Evolutionary conservation across 495 filamentous ascomycete genomes (phyloP).

Genomic region (Xylaria curta): DNA sequence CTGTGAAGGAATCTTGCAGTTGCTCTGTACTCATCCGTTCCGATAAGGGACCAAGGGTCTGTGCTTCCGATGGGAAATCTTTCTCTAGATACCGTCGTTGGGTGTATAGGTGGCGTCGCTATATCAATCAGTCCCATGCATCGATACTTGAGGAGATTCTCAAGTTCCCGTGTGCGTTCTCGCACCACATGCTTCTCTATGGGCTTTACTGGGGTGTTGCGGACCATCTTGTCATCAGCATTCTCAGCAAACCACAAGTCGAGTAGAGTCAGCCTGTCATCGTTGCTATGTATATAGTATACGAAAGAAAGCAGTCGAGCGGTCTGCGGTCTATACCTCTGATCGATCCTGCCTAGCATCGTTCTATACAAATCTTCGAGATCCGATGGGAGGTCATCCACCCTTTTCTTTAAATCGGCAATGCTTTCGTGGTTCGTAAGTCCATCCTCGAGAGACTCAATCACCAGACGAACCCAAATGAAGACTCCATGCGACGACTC

Average conservation of each 20-base stretch:
- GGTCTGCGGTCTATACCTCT: not conserved
- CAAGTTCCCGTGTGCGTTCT: not conserved
- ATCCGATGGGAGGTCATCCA: not conserved
- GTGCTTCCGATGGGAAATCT: not conserved
- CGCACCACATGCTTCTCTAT: not conserved
- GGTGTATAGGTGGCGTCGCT: no score
- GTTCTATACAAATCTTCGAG: not conserved
- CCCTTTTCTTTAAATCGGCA: not conserved
- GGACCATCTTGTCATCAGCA: not conserved
- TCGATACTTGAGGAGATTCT: not conserved
- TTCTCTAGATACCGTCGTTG: not conserved
- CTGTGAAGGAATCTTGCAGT: not conserved
- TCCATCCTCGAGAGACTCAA: not conserved
- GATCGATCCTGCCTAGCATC: not conserved
- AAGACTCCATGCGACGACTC: not conserved
- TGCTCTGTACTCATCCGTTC: not conserved
- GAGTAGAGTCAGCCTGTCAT: not conserved
- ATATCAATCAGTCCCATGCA: not conserved
- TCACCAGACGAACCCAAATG: not conserved
- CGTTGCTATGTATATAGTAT: not conserved
- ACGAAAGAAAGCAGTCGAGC: not conserved
- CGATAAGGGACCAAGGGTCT: not conserved
- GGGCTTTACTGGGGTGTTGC: not conserved
- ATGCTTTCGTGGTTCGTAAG: not conserved
- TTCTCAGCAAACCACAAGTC: conserved; percentile 1